Conservation (phyloP, 2,329 filamentous ascomycete genomes). For the Alternaria brassicicola region DNA sequence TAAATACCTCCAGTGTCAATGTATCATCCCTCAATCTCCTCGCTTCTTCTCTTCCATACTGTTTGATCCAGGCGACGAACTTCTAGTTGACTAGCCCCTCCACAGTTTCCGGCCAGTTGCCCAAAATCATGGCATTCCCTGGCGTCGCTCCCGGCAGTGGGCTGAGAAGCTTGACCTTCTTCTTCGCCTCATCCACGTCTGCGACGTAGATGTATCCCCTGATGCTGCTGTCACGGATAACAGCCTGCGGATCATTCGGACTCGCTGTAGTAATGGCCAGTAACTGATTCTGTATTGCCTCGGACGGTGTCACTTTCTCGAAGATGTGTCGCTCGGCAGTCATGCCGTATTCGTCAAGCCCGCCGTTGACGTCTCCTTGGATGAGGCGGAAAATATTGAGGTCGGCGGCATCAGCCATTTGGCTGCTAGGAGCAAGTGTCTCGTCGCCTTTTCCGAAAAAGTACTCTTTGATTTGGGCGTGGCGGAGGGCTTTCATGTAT, state of each 20-base stretch:
- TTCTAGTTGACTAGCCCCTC: conserved; percentile 68
- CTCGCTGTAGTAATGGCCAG: conserved; percentile 83
- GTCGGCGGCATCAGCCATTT: conserved; percentile 78
- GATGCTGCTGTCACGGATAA: conserved; percentile 79
- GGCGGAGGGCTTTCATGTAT: conserved; percentile 75
- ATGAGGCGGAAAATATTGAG: conserved; percentile 74
- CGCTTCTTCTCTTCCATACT: no score
- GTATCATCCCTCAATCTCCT: background rate
- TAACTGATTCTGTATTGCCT: conserved; percentile 77
- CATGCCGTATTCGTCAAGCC: conserved; percentile 16
- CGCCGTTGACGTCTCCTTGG: conserved; percentile 57
- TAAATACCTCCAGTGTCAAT: background rate
- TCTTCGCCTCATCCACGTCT: conserved; percentile 85
- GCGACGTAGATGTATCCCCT: conserved; percentile 94
- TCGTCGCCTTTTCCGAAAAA: conserved; percentile 82
- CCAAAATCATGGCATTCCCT: conserved; percentile 80
- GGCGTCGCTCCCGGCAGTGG: conserved; percentile 84
- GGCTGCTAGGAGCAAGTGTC: conserved; percentile 83
- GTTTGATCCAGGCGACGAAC: background rate
- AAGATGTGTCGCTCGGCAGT: conserved; percentile 54
- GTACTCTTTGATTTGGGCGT: conserved; percentile 84
- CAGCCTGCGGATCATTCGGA: conserved; percentile 70
- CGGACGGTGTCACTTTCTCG: conserved; percentile 68
- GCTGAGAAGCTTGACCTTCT: conserved; percentile 78
- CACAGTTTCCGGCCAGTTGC: conserved; percentile 83